Evolutionary conservation across 208 protist genomes (phyloP), one percentile per base, ranked within the genome.

Genomic region (Leishmania arabica): DNA sequence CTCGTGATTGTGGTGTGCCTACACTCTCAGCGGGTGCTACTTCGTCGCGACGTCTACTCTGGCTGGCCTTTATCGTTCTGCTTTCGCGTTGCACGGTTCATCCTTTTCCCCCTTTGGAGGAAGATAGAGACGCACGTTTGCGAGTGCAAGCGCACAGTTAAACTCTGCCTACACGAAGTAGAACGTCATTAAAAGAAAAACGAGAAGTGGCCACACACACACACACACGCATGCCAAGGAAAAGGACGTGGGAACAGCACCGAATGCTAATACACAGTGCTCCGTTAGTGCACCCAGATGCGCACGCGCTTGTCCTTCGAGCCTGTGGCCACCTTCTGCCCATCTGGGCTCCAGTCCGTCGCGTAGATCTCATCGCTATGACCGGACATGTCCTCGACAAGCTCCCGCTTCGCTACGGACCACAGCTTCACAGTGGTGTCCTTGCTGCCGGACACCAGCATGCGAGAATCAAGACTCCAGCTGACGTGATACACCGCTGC

Each of bases 271-370:
- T 27, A 45, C 3, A 21, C 69, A 53, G 69, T 15, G 47, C 2
- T 53, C n/a, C 21, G 3, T 84, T 88, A 97, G 75, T 98, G 93
- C 62, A 96, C 88, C 95, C 95, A 98, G 74, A 98, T 95, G 62
- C 93, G 89, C 72, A 98, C 94, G 49, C 83, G 92, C 85, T 98
- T 98, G 91, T 99, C 99, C 89, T 99, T 99, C 47, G 96, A 97
- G 15, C 98, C 99, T 42, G 95, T 98, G 31, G 94, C 98, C 34
- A 99, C 97, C 80, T 92, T 94, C 69, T 99, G 92, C 21, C 99
- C 99, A 85, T 99, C 96, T 7, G 99, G 99, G 76, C 94, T 98
- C 99, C 99, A 99, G 91, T 99, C 99, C 1, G 99, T 97, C 31
- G 98, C 89, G 81, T 93, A 98, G 51, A 99, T 99, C 89, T 99